A percentile compares a stretch with the other conserved stretches of the same genome.
phyloP scores from a whole-genome alignment of 352 stramenopile species.

The Phytophthora uliginosa region DNA sequence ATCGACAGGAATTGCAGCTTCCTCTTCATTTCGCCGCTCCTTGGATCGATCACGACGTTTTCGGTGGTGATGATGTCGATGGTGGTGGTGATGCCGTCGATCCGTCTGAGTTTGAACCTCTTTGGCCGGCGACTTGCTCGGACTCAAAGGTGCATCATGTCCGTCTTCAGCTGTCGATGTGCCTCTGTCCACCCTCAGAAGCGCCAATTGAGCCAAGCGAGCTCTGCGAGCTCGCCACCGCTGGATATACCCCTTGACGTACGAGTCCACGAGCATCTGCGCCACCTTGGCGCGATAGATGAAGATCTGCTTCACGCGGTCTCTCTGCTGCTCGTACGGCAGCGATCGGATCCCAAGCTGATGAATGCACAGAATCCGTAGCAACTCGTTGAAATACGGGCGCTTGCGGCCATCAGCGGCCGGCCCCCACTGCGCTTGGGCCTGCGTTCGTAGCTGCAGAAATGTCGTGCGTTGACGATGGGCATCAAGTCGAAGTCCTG shows the following conservation, averaged over 20 bases:
- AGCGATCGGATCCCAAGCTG: slow-evolving; percentile 84
- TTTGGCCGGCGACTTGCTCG: slow-evolving; percentile 26
- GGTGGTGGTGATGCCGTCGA: slow-evolving; percentile 21
- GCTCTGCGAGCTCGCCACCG: slow-evolving; percentile 54
- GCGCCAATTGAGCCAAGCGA: slow-evolving; percentile 20
- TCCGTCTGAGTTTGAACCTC: slow-evolving; percentile 39
- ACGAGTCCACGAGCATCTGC: slow-evolving; percentile 80
- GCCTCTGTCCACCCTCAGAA: slow-evolving; percentile 26
- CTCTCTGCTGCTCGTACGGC: slow-evolving; percentile 83
- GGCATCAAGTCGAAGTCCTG: slow-evolving; percentile 57
- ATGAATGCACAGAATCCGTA: slow-evolving; percentile 82
- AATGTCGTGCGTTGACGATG: slow-evolving; percentile 61
- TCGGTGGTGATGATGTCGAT: slow-evolving; percentile 29
- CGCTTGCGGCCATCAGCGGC: slow-evolving; percentile 44
- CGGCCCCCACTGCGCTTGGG: slow-evolving; percentile 61
- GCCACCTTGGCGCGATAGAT: slow-evolving; percentile 83
- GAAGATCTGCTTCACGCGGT: slow-evolving; percentile 89
- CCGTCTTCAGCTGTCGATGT: slow-evolving; percentile 29
- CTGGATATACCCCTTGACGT: slow-evolving; percentile 72
- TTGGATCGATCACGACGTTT: slow-evolving; percentile 25
- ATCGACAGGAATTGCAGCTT: slow-evolving; percentile 1
- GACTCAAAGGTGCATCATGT: not conserved
- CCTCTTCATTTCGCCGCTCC: slow-evolving; percentile 9
- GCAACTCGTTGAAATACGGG: slow-evolving; percentile 83
- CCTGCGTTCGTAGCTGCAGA: slow-evolving; percentile 76